phyloP scores from a whole-genome alignment of 176 grass and related monocot species.

The Carex cristatella region DNA sequence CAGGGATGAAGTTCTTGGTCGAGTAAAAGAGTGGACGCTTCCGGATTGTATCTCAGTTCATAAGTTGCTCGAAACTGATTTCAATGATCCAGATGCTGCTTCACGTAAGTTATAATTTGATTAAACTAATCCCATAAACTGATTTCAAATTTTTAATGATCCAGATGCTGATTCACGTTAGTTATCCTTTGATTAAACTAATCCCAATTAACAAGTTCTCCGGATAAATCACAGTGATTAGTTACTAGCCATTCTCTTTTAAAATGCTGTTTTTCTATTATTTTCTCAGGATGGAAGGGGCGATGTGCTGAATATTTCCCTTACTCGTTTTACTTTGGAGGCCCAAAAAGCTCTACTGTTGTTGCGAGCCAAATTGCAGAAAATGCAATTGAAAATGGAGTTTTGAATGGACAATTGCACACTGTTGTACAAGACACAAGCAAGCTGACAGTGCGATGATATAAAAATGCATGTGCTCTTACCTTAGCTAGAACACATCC shows the following conservation, averaged over 20 bases:
- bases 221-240: not conserved
- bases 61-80: constrained; percentile 64
- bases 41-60: constrained; percentile 86
- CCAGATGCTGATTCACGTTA: constrained; percentile 58
- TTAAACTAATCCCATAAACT: constrained; percentile 20
- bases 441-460: constrained; percentile 14
- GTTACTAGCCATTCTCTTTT: not conserved
- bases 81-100: constrained; percentile 51
- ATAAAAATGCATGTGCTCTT: not conserved
- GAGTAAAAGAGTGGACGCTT: constrained; percentile 59
- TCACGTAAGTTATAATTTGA: constrained; percentile 56
- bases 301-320: constrained; percentile 77
- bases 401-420: constrained; percentile 31
- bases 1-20: constrained; percentile 50
- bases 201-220: not conserved
- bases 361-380: constrained; percentile 23
- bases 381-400: constrained; percentile 75
- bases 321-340: constrained; percentile 76
- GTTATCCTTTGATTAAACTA: constrained; percentile 28
- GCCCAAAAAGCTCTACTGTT: constrained; percentile 42
- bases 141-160: constrained; percentile 36
- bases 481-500: not conserved
- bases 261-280: not conserved
- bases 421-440: constrained; percentile 17
- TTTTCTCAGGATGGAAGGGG: constrained; percentile 76